Evolutionary conservation across 345 rosid species (phyloP).

Genomic region (Euphorbia peplus): DNA sequence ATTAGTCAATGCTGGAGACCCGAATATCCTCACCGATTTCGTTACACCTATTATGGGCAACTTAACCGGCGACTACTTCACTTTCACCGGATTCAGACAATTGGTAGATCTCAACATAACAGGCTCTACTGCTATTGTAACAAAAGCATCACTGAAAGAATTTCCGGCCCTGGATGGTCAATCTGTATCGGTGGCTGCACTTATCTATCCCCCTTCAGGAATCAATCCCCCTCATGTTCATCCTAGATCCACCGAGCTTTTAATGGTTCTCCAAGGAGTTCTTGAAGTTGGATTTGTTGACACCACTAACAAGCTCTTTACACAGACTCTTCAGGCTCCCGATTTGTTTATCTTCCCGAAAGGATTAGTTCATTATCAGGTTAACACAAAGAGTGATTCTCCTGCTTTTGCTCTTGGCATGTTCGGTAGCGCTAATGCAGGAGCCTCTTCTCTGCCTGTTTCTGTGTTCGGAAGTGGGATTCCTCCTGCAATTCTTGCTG

Average conservation of each 20-base stretch:
- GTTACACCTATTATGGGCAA: constrained; percentile 13
- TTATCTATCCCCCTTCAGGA: constrained; percentile 23
- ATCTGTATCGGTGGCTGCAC: constrained; percentile 41
- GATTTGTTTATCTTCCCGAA: constrained; percentile 41
- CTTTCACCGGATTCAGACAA: constrained; percentile 29
- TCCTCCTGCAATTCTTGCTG: constrained; percentile 34
- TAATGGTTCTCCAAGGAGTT: constrained; percentile 20
- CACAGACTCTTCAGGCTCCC: constrained; percentile 26
- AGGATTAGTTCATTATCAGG: constrained; percentile 39
- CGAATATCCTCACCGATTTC: constrained; percentile 37
- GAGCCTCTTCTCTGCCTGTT: constrained; percentile 22
- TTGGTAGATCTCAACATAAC: not conserved
- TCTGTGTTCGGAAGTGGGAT: constrained; percentile 32
- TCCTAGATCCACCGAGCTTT: constrained; percentile 36
- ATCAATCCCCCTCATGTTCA: constrained; percentile 35
- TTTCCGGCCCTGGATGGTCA: constrained; percentile 39
- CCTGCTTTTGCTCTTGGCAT: constrained; percentile 24
- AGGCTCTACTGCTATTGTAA: constrained; percentile 1
- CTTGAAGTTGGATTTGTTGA: constrained; percentile 44
- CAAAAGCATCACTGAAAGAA: constrained; percentile 28
- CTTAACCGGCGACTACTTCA: constrained; percentile 31
- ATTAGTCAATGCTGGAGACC: constrained; percentile 26
- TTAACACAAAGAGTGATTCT: constrained; percentile 10
- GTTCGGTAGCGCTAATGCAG: constrained; percentile 36
- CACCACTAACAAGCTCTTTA: constrained; percentile 37